phyloP scores from a whole-genome alignment of 176 grass and related monocot species.

The Triticum dicoccoides region DNA sequence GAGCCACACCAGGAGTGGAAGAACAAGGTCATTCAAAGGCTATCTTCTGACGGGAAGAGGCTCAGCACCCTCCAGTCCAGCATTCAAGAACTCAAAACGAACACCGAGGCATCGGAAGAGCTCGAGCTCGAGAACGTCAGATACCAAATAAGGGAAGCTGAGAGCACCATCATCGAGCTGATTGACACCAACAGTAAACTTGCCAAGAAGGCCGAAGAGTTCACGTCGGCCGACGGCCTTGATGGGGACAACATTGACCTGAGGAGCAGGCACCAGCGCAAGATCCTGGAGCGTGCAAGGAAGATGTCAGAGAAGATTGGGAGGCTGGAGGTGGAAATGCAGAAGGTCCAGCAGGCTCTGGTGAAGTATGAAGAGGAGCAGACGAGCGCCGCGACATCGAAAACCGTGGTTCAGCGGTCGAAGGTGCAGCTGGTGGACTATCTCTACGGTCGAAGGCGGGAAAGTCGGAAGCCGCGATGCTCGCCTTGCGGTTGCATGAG shows the following conservation, averaged over 20 bases:
- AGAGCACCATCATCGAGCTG: slow-evolving; percentile 64
- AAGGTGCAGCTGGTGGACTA: slow-evolving; percentile 79
- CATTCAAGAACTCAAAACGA: slow-evolving; percentile 65
- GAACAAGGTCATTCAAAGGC: slow-evolving; percentile 57
- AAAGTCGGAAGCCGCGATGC: slow-evolving; percentile 43
- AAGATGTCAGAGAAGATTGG: slow-evolving; percentile 88
- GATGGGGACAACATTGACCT: slow-evolving; percentile 46
- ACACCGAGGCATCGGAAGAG: slow-evolving; percentile 58
- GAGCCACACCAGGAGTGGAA: slow-evolving; percentile 73
- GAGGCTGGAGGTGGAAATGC: slow-evolving; percentile 68
- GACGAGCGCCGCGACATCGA: slow-evolving; percentile 39
- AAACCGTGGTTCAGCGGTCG: slow-evolving; percentile 34
- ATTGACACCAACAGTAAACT: slow-evolving; percentile 80
- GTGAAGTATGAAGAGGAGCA: slow-evolving; percentile 66
- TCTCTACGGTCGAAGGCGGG: slow-evolving; percentile 63
- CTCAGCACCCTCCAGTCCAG: slow-evolving; percentile 66
- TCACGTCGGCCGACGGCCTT: slow-evolving; percentile 32
- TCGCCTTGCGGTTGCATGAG: slow-evolving; percentile 76
- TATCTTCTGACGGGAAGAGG: slow-evolving; percentile 70
- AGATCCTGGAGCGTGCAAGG: slow-evolving; percentile 67
- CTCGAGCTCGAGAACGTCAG: slow-evolving; percentile 50
- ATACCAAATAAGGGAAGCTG: slow-evolving; percentile 70
- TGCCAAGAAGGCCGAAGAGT: slow-evolving; percentile 70
- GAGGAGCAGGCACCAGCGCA: slow-evolving; percentile 65
- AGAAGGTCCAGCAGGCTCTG: slow-evolving; percentile 63